Evolutionary conservation across 116 monocot species (phyloP), one percentile per base, ranked within the genome.

Genomic region (Papilionanthe hybrid): DNA sequence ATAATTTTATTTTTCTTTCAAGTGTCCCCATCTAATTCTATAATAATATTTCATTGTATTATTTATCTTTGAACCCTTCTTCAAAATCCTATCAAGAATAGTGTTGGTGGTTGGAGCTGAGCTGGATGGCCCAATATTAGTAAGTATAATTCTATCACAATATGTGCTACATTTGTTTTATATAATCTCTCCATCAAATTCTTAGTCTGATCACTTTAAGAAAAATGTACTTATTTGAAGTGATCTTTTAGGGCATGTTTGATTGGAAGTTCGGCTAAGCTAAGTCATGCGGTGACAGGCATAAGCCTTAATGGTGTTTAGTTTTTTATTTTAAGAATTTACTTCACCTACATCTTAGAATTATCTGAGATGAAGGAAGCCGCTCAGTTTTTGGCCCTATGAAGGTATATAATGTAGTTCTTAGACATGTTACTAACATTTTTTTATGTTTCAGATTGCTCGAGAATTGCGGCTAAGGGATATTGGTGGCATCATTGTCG

Each of bases 401-500:
- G 4, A 32, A 17, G 5, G 37, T 41, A 6, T 71, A 32, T 30
- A 17, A 71, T 29, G 37, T 37, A 32, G 71, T 71, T 71, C 71
- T 65, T 71, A 71, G 71, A 41, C 29, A 7, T 12, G 73, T 8
- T 53, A 18, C 53, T 53, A 53, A 53, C 13, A 49, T 53, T 15
- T 53, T 78, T 12, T 13, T 27, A 79, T 47, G 22, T 82, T 84
- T 76, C 91, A 98, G 97, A 93, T 98, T 86, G 94, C 97, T 44
- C 83, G 91, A 77, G 97, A 98, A 55, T 79, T 98, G 81, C 87
- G 94, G n/a, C 82, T 98, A 58, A 94, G 97, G 44, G 97, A 98
- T 88, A 91, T 98, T 84, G 97, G 97, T 20, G 97, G 97, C 81
- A 94, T 98, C 74, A 98, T 98, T 72, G 92, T 98, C 75, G 97